Conservation (phyloP, 305 asterid species). For the Euphrasia arctica region DNA sequence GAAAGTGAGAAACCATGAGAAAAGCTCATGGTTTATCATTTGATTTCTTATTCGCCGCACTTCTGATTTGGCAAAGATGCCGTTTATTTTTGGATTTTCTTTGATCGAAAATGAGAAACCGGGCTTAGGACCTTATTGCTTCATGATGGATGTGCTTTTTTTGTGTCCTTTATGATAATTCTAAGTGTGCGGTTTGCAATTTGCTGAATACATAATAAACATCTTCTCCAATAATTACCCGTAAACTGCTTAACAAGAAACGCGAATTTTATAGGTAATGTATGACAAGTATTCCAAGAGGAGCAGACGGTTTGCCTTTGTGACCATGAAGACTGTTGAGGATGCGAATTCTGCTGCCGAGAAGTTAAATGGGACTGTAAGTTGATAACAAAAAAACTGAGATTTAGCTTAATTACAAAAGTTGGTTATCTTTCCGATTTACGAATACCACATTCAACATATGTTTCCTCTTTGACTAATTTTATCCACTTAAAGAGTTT, state of each 20-base stretch:
- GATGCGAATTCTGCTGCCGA: slow-evolving; percentile 72
- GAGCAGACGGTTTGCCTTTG: slow-evolving; percentile 87
- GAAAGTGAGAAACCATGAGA: no score
- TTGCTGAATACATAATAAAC: background rate
- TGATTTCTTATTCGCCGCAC: no score
- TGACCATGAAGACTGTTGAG: slow-evolving; percentile 74
- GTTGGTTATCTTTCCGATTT: background rate
- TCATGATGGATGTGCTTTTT: background rate
- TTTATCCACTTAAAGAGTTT: background rate
- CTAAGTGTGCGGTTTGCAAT: background rate
- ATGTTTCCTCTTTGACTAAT: background rate
- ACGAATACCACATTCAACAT: background rate
- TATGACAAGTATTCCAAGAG: slow-evolving; percentile 84
- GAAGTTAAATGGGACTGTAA: slow-evolving; percentile 80
- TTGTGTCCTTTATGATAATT: background rate
- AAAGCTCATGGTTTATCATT: no score
- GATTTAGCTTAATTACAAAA: background rate
- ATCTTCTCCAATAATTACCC: background rate
- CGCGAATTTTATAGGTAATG: slow-evolving; percentile 53
- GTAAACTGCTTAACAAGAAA: background rate
- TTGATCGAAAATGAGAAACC: no score
- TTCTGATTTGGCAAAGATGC: no score
- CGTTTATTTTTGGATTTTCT: no score
- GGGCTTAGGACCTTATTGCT: background rate
- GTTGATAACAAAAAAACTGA: slow-evolving; percentile 10